phyloP scores from a whole-genome alignment of 768 basidiomycete species.

The Suillus discolor region DNA sequence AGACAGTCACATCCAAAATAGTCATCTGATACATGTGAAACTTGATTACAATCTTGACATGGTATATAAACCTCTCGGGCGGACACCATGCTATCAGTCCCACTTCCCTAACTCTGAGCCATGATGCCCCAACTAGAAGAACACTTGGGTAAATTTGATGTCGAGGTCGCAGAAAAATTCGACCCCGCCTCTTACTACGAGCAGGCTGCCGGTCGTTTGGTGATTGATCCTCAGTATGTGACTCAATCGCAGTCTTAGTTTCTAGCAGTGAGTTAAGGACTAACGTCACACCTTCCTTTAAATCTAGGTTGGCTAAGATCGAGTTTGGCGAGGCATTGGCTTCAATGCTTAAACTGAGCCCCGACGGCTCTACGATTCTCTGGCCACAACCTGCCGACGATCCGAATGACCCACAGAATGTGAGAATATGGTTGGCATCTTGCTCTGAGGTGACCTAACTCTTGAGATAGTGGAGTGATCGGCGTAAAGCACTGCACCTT shows the following conservation, averaged over 20 bases:
- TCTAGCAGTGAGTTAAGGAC: background rate
- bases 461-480: constrained; percentile 43
- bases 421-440: constrained; percentile 25
- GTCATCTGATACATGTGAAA: background rate
- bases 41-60: background rate
- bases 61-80: background rate
- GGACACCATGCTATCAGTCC: background rate
- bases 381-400: constrained; percentile 58
- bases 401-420: constrained; percentile 59
- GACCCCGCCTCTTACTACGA: constrained; percentile 52
- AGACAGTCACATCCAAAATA: background rate
- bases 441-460: background rate
- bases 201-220: constrained; percentile 56
- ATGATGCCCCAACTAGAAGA: background rate
- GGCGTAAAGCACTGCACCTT: constrained; percentile 48
- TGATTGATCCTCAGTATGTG: constrained; percentile 62
- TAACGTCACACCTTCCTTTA: background rate
- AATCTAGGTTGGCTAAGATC: constrained; percentile 45
- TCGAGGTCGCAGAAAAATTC: constrained; percentile 20
- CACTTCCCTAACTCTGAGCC: background rate
- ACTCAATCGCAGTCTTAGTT: background rate
- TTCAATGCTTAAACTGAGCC: constrained; percentile 45
- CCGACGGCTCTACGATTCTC: constrained; percentile 48
- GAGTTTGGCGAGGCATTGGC: constrained; percentile 53
- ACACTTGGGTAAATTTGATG: background rate